Conservation (phyloP, 768 basidiomycete species). For the Phanerochaete carnosa region DNA sequence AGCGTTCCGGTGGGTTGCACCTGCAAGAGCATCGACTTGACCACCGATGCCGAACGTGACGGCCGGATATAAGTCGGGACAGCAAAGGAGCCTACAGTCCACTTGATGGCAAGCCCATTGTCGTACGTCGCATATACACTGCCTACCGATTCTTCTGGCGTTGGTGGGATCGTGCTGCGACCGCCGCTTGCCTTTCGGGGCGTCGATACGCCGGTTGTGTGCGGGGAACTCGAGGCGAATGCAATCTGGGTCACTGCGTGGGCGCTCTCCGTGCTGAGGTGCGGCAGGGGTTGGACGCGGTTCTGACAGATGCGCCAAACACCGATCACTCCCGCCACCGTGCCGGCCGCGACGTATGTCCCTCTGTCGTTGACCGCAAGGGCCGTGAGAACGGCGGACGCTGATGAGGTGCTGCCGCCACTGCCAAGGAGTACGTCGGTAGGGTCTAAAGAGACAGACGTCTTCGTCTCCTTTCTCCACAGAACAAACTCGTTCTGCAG, state of each 20-base stretch:
- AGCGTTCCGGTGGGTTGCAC: conserved; percentile 43
- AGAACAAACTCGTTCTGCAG: conserved; percentile 74
- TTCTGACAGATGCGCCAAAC: conserved; percentile 55
- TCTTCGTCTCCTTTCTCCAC: conserved; percentile 51
- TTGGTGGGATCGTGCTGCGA: neutral
- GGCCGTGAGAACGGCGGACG: conserved; percentile 50
- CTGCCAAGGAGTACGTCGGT: conserved; percentile 46
- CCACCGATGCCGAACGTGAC: conserved; percentile 39
- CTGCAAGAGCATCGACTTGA: conserved; percentile 48
- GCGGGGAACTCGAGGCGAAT: conserved; percentile 30
- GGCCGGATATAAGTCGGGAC: conserved; percentile 38
- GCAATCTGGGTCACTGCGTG: conserved; percentile 49
- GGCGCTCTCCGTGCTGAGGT: conserved; percentile 39
- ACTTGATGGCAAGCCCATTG: conserved; percentile 55
- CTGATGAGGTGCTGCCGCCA: conserved; percentile 43
- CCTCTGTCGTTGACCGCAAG: conserved; percentile 64
- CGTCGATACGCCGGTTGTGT: neutral
- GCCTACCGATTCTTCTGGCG: conserved; percentile 2
- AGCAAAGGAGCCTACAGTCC: conserved; percentile 34
- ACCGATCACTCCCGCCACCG: conserved; percentile 59
- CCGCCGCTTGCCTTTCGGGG: conserved; percentile 4
- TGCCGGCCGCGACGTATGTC: conserved; percentile 67
- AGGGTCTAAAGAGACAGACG: conserved; percentile 47
- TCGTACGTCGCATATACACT: conserved; percentile 41
- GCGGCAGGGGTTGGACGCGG: conserved; percentile 34